Conservation (phyloP, 768 basidiomycete species). For the Leccinum truebloodii region DNA sequence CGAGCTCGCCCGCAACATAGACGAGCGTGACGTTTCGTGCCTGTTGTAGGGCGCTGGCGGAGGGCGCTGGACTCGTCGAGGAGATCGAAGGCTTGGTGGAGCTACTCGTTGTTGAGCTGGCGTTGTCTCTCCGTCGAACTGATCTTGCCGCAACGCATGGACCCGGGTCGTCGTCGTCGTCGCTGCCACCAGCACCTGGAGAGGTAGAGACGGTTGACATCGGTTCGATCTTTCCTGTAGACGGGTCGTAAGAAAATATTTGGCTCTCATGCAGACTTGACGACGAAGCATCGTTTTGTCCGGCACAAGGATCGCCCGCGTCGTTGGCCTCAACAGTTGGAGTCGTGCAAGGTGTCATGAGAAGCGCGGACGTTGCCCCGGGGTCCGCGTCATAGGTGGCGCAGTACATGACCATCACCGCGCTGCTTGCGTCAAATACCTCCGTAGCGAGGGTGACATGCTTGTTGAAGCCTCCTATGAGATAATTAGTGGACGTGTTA, state of each 20-base stretch:
- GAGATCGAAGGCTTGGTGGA: conserved; percentile 18
- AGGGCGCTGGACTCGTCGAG: conserved; percentile 17
- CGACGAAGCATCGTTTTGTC: conserved; percentile 4
- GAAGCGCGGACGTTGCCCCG: conserved; percentile 47
- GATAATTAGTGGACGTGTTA: conserved; percentile 1
- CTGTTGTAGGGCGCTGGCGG: conserved; percentile 12
- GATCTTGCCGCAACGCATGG: conserved; percentile 8
- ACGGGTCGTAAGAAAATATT: conserved; percentile 54
- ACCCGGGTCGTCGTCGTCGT: not conserved
- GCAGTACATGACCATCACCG: conserved; percentile 47
- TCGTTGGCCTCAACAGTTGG: not conserved
- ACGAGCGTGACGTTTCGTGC: conserved; percentile 50
- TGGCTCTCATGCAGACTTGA: conserved; percentile 47
- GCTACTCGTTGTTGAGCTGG: conserved; percentile 8
- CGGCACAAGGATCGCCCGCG: conserved; percentile 12
- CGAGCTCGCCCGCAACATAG: conserved; percentile 45
- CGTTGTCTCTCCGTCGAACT: conserved; percentile 15
- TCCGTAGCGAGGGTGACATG: conserved; percentile 46
- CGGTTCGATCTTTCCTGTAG: conserved; percentile 52
- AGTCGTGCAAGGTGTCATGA: conserved; percentile 44
- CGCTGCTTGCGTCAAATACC: conserved; percentile 41
- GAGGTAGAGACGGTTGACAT: conserved; percentile 42
- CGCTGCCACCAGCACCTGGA: conserved; percentile 20
- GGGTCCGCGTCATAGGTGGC: conserved; percentile 63
- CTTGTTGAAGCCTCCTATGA: conserved; percentile 18